These are phyloP conservation scores for Hexamita inflata DNA, from an alignment of 208 protist species.

Conservation along the genomic window DNA sequence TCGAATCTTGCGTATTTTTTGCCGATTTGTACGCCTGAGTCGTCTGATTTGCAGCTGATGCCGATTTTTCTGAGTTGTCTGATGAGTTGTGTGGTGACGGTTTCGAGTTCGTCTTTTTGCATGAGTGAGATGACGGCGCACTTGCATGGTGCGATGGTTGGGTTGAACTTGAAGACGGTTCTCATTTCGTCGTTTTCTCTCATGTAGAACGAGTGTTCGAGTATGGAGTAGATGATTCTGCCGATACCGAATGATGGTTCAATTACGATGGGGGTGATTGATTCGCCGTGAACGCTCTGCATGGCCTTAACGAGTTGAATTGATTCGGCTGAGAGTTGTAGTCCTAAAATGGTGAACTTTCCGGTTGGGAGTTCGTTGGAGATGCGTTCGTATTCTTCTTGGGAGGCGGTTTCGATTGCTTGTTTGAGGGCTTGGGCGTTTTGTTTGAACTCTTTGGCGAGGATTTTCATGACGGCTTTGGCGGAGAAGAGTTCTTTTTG, in stretches of 20 bases:
- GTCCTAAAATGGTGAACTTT: slow-evolving; percentile 33
- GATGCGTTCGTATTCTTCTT: neutral
- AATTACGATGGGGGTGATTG: slow-evolving; percentile 85
- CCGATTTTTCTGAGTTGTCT: slow-evolving; percentile 40
- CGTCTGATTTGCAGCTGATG: slow-evolving; percentile 67
- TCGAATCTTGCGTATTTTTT: slow-evolving; percentile 86
- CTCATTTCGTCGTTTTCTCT: slow-evolving; percentile 54
- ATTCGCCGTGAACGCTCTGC: slow-evolving; percentile 15
- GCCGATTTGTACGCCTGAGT: slow-evolving; percentile 74
- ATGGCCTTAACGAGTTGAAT: slow-evolving; percentile 38
- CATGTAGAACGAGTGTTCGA: slow-evolving; percentile 86
- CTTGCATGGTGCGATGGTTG: slow-evolving; percentile 17
- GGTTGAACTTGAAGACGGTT: slow-evolving; percentile 34
- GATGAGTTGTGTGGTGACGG: neutral
- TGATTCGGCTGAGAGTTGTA: too few relatives aligned
- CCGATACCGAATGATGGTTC: slow-evolving; percentile 99
- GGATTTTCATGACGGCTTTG: slow-evolving; percentile 15
- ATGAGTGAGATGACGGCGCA: slow-evolving; percentile 4
- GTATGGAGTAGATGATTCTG: slow-evolving; percentile 81
- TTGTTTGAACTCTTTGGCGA: slow-evolving; percentile 17
- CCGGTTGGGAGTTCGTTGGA: neutral
- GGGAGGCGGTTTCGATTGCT: slow-evolving; percentile 18
- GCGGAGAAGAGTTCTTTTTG: neutral
- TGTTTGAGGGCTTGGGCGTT: slow-evolving; percentile 23
- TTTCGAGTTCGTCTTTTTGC: neutral